Evolutionary conservation across 164 flowering plant genomes (phyloP).

Genomic region (Macadamia tetraphylla): DNA sequence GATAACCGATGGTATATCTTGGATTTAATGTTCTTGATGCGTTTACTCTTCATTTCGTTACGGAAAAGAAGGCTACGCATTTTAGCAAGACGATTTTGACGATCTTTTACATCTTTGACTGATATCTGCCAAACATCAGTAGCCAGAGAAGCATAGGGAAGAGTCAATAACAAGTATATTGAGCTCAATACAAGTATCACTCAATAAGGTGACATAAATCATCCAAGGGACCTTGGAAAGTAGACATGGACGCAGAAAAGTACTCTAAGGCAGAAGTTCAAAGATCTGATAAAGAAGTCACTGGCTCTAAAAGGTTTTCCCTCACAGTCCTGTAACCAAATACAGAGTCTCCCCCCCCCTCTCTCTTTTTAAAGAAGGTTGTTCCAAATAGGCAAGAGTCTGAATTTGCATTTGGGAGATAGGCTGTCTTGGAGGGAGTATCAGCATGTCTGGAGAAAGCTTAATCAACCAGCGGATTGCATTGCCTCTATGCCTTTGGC

Average conservation of each 20-base stretch:
- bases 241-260: not conserved
- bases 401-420: too few species aligned
- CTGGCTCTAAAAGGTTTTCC: not conserved
- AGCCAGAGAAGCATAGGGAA: not conserved
- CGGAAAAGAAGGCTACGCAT: slow-evolving; percentile 86
- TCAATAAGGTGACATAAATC: not conserved
- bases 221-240: not conserved
- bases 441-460: too few species aligned
- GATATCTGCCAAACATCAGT: slow-evolving; percentile 41
- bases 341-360: not conserved
- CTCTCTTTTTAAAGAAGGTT: too few species aligned
- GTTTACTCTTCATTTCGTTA: slow-evolving; percentile 85
- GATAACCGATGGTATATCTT: slow-evolving; percentile 65
- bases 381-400: too few species aligned
- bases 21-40: slow-evolving; percentile 77
- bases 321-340: not conserved
- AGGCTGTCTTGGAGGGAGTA: too few species aligned
- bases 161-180: not conserved
- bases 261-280: not conserved
- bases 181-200: not conserved
- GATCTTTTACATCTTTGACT: slow-evolving; percentile 61
- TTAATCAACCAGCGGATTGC: too few species aligned
- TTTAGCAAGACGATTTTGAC: slow-evolving; percentile 66
- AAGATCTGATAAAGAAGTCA: slow-evolving; percentile 2
- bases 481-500: too few species aligned